Percentiles rank a stretch among this genome's conserved stretches.
Conservation (phyloP, 192 early-diverging fungal genomes). For the Backusella circina region DNA sequence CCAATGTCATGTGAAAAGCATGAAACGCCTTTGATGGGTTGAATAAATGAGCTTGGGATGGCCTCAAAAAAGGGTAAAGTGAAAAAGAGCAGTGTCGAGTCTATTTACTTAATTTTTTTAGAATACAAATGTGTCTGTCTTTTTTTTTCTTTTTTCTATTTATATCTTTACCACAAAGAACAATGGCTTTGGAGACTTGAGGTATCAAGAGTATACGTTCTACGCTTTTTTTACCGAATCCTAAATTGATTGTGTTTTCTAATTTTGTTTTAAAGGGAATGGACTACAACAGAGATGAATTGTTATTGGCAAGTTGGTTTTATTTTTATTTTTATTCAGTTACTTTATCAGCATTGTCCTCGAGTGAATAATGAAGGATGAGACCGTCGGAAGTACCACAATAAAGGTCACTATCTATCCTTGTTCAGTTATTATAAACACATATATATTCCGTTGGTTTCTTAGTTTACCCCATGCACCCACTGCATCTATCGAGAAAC, state of each 20-base stretch:
- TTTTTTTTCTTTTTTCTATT: background rate
- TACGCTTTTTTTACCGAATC: conserved; percentile 57
- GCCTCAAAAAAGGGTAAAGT: conserved; percentile 50
- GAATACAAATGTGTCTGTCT: background rate
- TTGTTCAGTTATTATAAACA: background rate
- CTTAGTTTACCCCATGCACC: conserved; percentile 43
- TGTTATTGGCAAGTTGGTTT: too few relatives aligned
- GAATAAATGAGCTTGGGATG: conserved; percentile 34
- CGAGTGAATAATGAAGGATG: conserved; percentile 63
- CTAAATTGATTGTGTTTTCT: conserved; percentile 45
- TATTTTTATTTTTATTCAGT: background rate
- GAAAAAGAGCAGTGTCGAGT: conserved; percentile 64
- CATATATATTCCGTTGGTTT: background rate
- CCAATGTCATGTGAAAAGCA: conserved; percentile 53
- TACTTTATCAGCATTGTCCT: conserved; percentile 21
- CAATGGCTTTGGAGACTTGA: conserved; percentile 58
- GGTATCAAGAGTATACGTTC: conserved; percentile 62
- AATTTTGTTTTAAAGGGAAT: conserved; percentile 30
- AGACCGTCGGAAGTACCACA: conserved; percentile 74
- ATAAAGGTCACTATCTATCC: conserved; percentile 66
- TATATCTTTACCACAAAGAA: conserved; percentile 56
- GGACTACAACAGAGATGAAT: background rate
- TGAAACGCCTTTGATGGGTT: conserved; percentile 55
- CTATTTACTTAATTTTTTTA: too few relatives aligned
- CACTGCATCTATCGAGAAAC: conserved; percentile 40